Conservation (phyloP, 768 basidiomycete species). For the Dentipellis fragilis region DNA sequence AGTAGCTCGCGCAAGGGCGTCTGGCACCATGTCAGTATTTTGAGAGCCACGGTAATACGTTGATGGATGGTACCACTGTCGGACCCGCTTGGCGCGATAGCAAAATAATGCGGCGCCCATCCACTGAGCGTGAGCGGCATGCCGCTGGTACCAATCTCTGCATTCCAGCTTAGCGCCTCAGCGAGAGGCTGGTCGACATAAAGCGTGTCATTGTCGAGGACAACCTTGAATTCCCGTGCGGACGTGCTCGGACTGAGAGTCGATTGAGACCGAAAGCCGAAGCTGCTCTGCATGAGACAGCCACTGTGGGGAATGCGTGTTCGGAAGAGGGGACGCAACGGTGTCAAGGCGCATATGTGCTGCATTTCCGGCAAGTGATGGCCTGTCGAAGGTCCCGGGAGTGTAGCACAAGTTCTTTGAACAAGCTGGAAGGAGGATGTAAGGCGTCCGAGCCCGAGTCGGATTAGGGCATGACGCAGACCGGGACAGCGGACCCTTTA, state of each 20-base stretch:
- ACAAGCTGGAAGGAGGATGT: too few relatives aligned
- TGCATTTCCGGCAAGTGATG: too few relatives aligned
- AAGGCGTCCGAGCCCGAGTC: too few relatives aligned
- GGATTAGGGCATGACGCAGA: too few relatives aligned
- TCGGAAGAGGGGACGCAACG: too few relatives aligned
- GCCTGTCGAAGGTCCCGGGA: too few relatives aligned
- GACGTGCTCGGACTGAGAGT: background rate
- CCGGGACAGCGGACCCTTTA: too few relatives aligned
- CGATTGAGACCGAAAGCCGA: background rate
- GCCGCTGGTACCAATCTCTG: background rate
- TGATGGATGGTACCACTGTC: slow-evolving; percentile 8
- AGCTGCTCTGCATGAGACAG: too few relatives aligned
- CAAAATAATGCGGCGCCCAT: slow-evolving; percentile 14
- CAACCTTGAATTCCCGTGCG: slow-evolving; percentile 15
- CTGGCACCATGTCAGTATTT: background rate
- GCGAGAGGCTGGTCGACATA: slow-evolving; percentile 13
- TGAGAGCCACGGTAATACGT: background rate
- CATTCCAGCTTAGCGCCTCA: slow-evolving; percentile 14
- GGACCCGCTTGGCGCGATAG: slow-evolving; percentile 13
- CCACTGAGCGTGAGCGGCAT: slow-evolving; percentile 12
- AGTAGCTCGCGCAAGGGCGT: slow-evolving; percentile 10
- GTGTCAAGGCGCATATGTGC: too few relatives aligned
- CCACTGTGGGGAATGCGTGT: too few relatives aligned
- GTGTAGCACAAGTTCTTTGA: too few relatives aligned
- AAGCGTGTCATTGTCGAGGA: slow-evolving; percentile 14